These are phyloP conservation scores for Asterophora parasitica DNA, from an alignment of 768 basidiomycete genomes.

Conservation along the genomic window DNA sequence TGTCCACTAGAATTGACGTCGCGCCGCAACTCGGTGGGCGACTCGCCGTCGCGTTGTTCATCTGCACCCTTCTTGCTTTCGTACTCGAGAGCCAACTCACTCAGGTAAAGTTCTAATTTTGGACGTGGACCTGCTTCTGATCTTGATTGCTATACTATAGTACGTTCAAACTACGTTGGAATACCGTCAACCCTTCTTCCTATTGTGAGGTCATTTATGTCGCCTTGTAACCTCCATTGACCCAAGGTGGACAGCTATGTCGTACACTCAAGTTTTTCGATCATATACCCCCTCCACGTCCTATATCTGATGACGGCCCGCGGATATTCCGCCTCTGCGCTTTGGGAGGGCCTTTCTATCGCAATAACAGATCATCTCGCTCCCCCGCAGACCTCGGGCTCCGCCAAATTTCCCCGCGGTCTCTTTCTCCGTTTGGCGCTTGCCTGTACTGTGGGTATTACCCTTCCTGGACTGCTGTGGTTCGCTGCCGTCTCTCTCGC, in stretches of 20 bases:
- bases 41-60: constrained; percentile 51
- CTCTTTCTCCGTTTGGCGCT: constrained; percentile 35
- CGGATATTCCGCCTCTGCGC: constrained; percentile 39
- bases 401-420: constrained; percentile 31
- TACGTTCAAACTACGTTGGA: constrained; percentile 73
- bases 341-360: constrained; percentile 48
- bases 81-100: constrained; percentile 73
- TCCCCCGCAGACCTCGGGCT: constrained; percentile 25
- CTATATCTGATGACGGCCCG: constrained; percentile 53
- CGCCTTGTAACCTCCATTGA: background rate
- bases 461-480: constrained; percentile 67
- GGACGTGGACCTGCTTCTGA: constrained; percentile 1
- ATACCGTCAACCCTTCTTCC: constrained; percentile 85
- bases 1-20: constrained; percentile 23
- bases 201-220: constrained; percentile 55
- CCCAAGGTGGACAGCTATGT: constrained; percentile 52
- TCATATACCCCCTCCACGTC: constrained; percentile 83
- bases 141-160: constrained; percentile 37
- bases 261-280: constrained; percentile 75
- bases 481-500: constrained; percentile 65
- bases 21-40: constrained; percentile 41
- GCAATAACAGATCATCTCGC: constrained; percentile 46
- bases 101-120: constrained; percentile 42
- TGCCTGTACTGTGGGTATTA: constrained; percentile 52
- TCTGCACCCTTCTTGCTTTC: constrained; percentile 61